phyloP scores from a whole-genome alignment of 1,139 yeast genomes.

The Candida buenavistaensis region DNA sequence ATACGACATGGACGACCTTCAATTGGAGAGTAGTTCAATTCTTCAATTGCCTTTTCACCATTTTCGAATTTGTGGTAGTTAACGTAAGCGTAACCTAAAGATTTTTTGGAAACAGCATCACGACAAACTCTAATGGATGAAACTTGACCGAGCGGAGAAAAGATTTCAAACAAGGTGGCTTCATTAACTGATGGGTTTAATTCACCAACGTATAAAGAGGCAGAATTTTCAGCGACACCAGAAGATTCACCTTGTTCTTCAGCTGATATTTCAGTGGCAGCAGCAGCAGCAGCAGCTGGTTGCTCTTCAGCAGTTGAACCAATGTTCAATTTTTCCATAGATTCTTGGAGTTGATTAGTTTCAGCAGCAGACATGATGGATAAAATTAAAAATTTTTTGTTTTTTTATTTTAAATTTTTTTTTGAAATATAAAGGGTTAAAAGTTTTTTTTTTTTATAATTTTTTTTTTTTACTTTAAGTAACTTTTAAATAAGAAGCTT shows the following conservation, averaged over 20 bases:
- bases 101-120: conserved; percentile 95
- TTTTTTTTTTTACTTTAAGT: conserved; percentile 8
- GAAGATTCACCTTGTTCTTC: conserved; percentile 30
- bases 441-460: conserved; percentile 8
- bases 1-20: conserved; percentile 98
- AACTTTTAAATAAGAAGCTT: conserved; percentile 7
- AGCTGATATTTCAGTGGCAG: conserved; percentile 24
- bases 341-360: conserved; percentile 53
- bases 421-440: conserved; percentile 8
- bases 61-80: conserved; percentile 89
- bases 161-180: conserved; percentile 91
- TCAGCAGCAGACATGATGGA: conserved; percentile 49
- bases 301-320: conserved; percentile 25
- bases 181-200: conserved; percentile 91
- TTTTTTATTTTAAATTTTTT: conserved; percentile 9
- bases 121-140: conserved; percentile 98
- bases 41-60: conserved; percentile 94
- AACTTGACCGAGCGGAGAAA: conserved; percentile 94
- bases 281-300: conserved; percentile 16
- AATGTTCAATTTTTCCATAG: conserved; percentile 55
- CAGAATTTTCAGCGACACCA: conserved; percentile 56
- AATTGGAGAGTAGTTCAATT: conserved; percentile 89
- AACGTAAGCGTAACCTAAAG: conserved; percentile 97
- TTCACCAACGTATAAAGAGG: conserved; percentile 97
- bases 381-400: conserved; percentile 10